Percentiles rank a stretch among this genome's conserved stretches.
phyloP scores from a whole-genome alignment of 768 basidiomycete species.

The Leccinellum luteum region DNA sequence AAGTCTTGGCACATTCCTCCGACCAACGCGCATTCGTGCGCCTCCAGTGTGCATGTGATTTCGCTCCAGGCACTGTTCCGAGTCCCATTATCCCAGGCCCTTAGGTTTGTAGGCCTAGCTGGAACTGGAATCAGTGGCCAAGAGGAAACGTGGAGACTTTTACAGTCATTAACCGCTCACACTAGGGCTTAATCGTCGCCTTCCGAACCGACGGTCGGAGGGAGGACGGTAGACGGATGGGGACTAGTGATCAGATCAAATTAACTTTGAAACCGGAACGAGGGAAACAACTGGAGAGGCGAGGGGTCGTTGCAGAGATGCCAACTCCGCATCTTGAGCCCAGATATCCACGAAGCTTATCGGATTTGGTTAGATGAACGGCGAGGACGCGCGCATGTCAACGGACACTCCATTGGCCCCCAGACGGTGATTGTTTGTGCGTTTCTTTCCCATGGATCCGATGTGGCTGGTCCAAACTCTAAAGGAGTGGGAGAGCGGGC shows the following conservation, averaged over 20 bases:
- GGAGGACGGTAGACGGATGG: neutral
- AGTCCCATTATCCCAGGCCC: too few species aligned
- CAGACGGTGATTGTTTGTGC: conserved; percentile 2
- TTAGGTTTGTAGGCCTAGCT: neutral
- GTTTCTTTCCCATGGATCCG: conserved; percentile 18
- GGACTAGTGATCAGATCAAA: neutral
- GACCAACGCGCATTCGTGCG: neutral
- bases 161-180: neutral
- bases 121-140: neutral
- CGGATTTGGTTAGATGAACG: conserved; percentile 23
- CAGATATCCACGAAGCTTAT: conserved; percentile 1
- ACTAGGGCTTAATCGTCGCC: neutral
- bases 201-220: neutral
- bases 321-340: conserved; percentile 2
- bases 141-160: neutral
- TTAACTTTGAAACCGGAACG: neutral
- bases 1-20: neutral
- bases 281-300: neutral
- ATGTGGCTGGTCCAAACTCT: conserved; percentile 14
- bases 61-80: conserved; percentile 1
- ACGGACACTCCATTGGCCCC: neutral
- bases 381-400: neutral
- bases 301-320: neutral
- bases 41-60: conserved; percentile 3
- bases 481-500: conserved; percentile 15